Evolutionary conservation across 179 eudicot species (phyloP).

Genomic region (Actinidia chinensis): DNA sequence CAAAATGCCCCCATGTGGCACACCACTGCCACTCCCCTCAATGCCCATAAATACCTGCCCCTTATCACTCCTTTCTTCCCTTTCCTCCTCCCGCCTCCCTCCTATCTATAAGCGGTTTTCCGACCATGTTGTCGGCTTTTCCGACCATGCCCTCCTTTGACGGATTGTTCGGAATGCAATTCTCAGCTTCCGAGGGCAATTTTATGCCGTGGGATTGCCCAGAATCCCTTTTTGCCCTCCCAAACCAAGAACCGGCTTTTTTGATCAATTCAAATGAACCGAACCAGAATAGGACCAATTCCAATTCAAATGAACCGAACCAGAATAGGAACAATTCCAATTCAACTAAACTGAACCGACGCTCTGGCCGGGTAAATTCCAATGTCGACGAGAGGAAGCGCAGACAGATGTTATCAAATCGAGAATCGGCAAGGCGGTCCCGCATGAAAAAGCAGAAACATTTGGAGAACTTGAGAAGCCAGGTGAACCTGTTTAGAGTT

Average conservation of each 20-base stretch:
- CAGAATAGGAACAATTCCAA: constrained; percentile 13
- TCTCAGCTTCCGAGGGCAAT: constrained; percentile 31
- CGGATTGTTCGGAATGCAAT: constrained; percentile 32
- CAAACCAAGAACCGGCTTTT: not conserved
- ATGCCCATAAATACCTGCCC: constrained; percentile 54
- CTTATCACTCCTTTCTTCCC: constrained; percentile 70
- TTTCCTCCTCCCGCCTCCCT: constrained; percentile 59
- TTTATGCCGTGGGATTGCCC: constrained; percentile 50
- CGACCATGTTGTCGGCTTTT: constrained; percentile 64
- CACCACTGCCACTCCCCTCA: constrained; percentile 24
- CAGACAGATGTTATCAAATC: constrained; percentile 71
- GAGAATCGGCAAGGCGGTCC: constrained; percentile 83
- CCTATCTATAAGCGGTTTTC: constrained; percentile 40
- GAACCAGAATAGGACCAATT: constrained; percentile 14
- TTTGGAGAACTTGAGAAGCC: constrained; percentile 59
- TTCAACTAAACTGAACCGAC: constrained; percentile 23
- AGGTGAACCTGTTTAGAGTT: constrained; percentile 40
- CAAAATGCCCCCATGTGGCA: constrained; percentile 43
- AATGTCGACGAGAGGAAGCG: constrained; percentile 55
- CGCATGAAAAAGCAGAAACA: constrained; percentile 76
- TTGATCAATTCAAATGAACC: not conserved
- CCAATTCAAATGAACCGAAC: constrained; percentile 24
- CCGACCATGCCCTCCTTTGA: constrained; percentile 32
- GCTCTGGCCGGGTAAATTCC: constrained; percentile 13
- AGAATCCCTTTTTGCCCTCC: constrained; percentile 21